These are phyloP conservation scores for Luvunga scandens DNA, from an alignment of 345 rosid genomes.

Conservation along the genomic window DNA sequence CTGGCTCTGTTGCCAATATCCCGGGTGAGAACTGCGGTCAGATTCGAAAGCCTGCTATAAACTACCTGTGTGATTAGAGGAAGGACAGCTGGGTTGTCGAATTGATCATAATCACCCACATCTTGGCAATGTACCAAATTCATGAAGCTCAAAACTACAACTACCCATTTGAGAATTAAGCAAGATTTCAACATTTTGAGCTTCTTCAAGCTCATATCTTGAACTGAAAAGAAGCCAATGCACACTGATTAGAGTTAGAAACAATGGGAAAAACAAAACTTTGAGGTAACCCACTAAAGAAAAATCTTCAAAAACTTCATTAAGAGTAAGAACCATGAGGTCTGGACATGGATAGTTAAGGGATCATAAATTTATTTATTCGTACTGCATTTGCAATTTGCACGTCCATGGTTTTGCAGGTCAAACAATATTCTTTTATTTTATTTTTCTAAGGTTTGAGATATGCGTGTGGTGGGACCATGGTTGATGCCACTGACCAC, in stretches of 20 bases:
- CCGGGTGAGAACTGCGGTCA: conserved; percentile 46
- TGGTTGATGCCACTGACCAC: not conserved
- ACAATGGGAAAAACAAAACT: not conserved
- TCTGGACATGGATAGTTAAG: not conserved
- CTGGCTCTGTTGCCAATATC: conserved; percentile 48
- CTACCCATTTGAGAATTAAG: conserved; percentile 35
- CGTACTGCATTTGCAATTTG: not conserved
- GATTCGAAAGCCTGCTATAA: conserved; percentile 48
- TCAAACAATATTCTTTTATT: not conserved
- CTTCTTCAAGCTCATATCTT: conserved; percentile 35
- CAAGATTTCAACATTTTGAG: conserved; percentile 28
- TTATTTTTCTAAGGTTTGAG: not conserved
- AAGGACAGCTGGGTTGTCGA: conserved; percentile 52
- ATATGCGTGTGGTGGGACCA: too few relatives aligned
- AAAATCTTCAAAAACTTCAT: not conserved
- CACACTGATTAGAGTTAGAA: not conserved
- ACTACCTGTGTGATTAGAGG: conserved; percentile 43
- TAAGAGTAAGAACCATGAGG: not conserved
- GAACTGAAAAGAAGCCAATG: not conserved
- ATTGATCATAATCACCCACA: conserved; percentile 31
- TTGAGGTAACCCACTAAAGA: not conserved
- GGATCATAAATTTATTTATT: not conserved
- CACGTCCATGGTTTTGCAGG: not conserved
- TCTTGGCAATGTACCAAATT: conserved; percentile 49
- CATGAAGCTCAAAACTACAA: conserved; percentile 38